phyloP scores from a whole-genome alignment of 2,329 filamentous ascomycete species.

The Stagonosporopsis rhizophila region DNA sequence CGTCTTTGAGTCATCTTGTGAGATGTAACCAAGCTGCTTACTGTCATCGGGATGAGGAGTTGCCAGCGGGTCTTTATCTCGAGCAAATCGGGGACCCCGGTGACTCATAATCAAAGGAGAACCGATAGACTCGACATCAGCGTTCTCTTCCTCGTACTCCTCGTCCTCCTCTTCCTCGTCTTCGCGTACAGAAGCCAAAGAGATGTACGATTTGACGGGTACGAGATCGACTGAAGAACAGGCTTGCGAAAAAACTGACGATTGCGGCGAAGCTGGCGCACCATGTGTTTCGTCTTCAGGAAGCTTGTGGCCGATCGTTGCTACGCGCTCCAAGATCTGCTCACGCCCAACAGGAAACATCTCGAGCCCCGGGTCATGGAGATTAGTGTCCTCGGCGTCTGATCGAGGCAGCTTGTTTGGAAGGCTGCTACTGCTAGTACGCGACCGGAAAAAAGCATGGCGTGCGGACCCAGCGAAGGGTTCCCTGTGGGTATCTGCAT shows the following conservation, averaged over 20 bases:
- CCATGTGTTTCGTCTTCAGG: conserved; percentile 36
- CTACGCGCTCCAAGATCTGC: conserved; percentile 39
- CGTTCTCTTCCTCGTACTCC: conserved; percentile 28
- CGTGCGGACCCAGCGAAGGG: conserved; percentile 20
- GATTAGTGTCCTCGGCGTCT: conserved; percentile 38
- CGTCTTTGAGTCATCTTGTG: conserved; percentile 3
- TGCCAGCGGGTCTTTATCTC: conserved; percentile 23
- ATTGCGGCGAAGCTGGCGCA: conserved; percentile 31
- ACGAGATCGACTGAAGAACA: conserved; percentile 42
- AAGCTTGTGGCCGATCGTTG: conserved; percentile 33
- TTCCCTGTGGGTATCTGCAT: conserved; percentile 15
- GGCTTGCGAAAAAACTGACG: conserved; percentile 36
- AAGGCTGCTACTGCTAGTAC: conserved; percentile 33
- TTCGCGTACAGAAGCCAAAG: conserved; percentile 39
- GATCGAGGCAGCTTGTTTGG: conserved; percentile 39
- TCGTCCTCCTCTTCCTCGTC: conserved; percentile 37
- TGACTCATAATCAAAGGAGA: conserved; percentile 30
- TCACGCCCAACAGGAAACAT: conserved; percentile 39
- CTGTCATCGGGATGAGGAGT: conserved; percentile 24
- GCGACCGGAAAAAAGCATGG: conserved; percentile 27
- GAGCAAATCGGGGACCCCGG: conserved; percentile 7
- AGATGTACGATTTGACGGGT: conserved; percentile 35
- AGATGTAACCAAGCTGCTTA: conserved; percentile 20
- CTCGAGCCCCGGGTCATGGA: conserved; percentile 39
- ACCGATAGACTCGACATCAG: conserved; percentile 25